Evolutionary conservation across 1,284 basidiomycete species (phyloP), one percentile per base, ranked within the genome.

Genomic region (Tilletia setariae): DNA sequence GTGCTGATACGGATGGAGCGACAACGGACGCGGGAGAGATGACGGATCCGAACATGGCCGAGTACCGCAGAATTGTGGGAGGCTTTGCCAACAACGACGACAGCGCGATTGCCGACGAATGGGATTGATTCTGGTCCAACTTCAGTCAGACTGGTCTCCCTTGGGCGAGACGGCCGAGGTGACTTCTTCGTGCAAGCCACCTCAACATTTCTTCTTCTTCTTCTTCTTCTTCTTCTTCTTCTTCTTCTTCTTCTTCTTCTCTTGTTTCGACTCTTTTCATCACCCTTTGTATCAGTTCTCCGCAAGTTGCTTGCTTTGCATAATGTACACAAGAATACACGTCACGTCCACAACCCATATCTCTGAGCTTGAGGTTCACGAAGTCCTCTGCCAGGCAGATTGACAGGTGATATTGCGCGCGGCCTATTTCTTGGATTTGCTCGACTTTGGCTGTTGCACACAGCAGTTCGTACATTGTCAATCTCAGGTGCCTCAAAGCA

Each of bases 371-470:
- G 6, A 40, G 35, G 35, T 11, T 11, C 35, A 40, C 35, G 6
- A 40, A 4, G 11, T 40, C 6, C 35, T 11, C 35, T 40, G 43
- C 46, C 19, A 7, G 46, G 19, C 46, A 23, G 16, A 40, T 4
- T 4, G 6, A 40, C 4, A 40, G 11, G 6, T 11, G 35, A 11
- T 11, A 11, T 40, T 40, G 35, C 11, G 35, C 35, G 4, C 11
- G 35, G 11, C 6, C 35, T 40, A 40, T 11, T 61, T 61, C 13
- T 40, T 32, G 15, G 9, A 16, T 35, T 61, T 61, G 56, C 56
- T 61, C 16, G 56, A 32, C 56, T 61, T 61, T 13, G 32, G 28
- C 56, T 61, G 56, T 61, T 2, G 51, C n/a, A 53, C 35, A 11
- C 21, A 6, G 2, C 11, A 61, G 1, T 32, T 7, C 16, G 1